Conservation (phyloP, 1,284 basidiomycete genomes). For the Ustilago tritici region DNA sequence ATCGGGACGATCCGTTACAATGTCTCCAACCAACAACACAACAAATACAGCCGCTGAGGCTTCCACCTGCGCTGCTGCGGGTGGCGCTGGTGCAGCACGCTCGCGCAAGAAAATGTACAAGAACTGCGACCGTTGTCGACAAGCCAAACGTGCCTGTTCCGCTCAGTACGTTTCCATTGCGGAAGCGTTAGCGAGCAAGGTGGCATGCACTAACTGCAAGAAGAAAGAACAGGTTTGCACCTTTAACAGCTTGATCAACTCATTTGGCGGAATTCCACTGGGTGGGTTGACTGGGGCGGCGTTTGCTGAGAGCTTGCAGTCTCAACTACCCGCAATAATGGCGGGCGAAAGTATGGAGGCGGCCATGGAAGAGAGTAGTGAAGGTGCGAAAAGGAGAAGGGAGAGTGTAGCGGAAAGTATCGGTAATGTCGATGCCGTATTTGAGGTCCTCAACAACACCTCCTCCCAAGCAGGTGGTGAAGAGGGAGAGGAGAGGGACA, state of each 20-base stretch:
- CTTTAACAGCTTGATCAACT: slow-evolving; percentile 48
- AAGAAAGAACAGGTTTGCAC: slow-evolving; percentile 49
- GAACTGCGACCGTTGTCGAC: slow-evolving; percentile 45
- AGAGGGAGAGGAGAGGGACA: background rate
- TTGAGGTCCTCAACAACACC: slow-evolving; percentile 29
- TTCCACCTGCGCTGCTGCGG: background rate
- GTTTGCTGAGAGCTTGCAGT: slow-evolving; percentile 35
- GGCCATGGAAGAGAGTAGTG: background rate
- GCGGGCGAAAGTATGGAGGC: background rate
- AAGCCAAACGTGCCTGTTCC: slow-evolving; percentile 42
- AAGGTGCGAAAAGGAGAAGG: slow-evolving; percentile 7
- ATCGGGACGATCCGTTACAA: no score
- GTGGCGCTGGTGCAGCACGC: background rate
- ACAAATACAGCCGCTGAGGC: background rate
- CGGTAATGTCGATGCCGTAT: slow-evolving; percentile 29
- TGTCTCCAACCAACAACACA: background rate
- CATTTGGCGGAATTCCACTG: slow-evolving; percentile 44
- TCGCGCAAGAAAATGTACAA: slow-evolving; percentile 53
- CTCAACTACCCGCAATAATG: background rate
- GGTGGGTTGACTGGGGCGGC: slow-evolving; percentile 37
- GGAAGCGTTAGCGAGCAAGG: slow-evolving; percentile 36
- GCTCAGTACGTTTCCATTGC: slow-evolving; percentile 40
- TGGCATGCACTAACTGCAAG: slow-evolving; percentile 45
- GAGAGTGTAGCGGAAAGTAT: slow-evolving; percentile 15
- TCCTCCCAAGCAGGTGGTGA: background rate